Percentiles rank a stretch among this genome's conserved stretches.
Evolutionary conservation across 768 basidiomycete species (phyloP).

Genomic region (Daedalea quercina): DNA sequence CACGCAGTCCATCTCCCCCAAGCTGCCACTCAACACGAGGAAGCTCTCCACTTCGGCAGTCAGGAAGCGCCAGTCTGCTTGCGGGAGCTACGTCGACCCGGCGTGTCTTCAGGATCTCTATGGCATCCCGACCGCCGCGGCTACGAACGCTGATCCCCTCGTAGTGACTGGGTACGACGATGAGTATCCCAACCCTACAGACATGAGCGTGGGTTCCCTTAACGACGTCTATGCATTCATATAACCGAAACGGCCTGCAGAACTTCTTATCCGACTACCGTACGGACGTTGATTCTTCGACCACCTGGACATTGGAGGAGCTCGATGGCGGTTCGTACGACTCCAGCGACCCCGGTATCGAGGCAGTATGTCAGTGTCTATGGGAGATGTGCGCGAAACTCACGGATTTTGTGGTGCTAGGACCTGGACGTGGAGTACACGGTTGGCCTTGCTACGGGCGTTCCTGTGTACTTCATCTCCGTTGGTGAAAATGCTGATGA

Average conservation of each 20-base stretch:
- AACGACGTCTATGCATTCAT: conserved; percentile 37
- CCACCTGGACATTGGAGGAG: conserved; percentile 12
- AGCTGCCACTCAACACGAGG: conserved; percentile 12
- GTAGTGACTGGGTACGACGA: conserved; percentile 29
- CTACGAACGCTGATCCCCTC: conserved; percentile 21
- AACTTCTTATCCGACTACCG: conserved; percentile 31
- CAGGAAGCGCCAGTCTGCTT: conserved; percentile 8
- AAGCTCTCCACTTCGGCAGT: neutral
- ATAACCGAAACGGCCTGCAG: conserved; percentile 23
- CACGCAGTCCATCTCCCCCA: conserved; percentile 2
- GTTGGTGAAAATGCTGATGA: conserved; percentile 26
- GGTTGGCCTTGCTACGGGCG: conserved; percentile 36
- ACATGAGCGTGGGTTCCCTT: conserved; percentile 27
- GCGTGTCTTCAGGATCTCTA: conserved; percentile 27
- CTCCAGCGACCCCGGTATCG: conserved; percentile 9
- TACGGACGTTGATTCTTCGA: conserved; percentile 13
- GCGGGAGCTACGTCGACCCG: conserved; percentile 21
- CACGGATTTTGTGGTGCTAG: conserved; percentile 1
- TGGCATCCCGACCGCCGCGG: conserved; percentile 18
- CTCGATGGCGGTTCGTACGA: conserved; percentile 55
- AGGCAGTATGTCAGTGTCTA: neutral
- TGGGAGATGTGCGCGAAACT: too few relatives aligned
- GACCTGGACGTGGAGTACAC: conserved; percentile 24
- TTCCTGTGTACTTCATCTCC: conserved; percentile 44
- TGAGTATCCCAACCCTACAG: conserved; percentile 21